Conservation (phyloP, 345 rosid species). For the Melastoma malabathricum region DNA sequence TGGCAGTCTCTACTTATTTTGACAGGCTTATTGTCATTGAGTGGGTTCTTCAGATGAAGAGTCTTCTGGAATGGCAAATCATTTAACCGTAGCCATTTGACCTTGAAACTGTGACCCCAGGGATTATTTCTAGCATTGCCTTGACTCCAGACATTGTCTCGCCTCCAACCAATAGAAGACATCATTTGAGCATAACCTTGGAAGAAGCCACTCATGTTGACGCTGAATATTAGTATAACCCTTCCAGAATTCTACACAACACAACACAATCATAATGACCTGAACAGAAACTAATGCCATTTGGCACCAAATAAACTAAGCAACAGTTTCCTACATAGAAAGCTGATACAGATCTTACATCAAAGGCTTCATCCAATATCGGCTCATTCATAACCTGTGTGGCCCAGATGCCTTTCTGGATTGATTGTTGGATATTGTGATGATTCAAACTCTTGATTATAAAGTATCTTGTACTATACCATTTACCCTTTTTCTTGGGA, state of each 20-base stretch:
- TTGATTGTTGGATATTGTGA: conserved; percentile 62
- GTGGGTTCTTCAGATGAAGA: conserved; percentile 84
- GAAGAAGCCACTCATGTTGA: conserved; percentile 98
- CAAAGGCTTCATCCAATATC: conserved; percentile 84
- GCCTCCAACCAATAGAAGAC: conserved; percentile 87
- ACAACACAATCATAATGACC: too few relatives aligned
- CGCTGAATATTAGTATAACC: conserved; percentile 81
- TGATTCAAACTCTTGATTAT: conserved; percentile 89
- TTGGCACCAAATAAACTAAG: conserved; percentile 9
- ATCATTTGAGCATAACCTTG: conserved; percentile 98
- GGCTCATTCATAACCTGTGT: conserved; percentile 99
- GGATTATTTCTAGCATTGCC: conserved; percentile 75
- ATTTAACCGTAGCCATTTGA: conserved; percentile 72
- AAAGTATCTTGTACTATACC: conserved; percentile 62
- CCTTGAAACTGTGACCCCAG: conserved; percentile 92
- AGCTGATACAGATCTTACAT: conserved; percentile 35
- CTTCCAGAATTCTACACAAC: conserved; percentile 63
- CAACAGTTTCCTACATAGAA: conserved; percentile 9
- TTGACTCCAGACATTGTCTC: conserved; percentile 81
- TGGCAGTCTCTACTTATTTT: conserved; percentile 98
- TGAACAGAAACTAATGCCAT: too few relatives aligned
- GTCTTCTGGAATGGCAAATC: conserved; percentile 92
- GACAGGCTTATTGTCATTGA: conserved; percentile 88
- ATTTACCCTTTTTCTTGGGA: conserved; percentile 25
- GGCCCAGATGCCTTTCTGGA: conserved; percentile 89